Percentiles rank a stretch among this genome's conserved stretches.
These are phyloP conservation scores for Fraxinus xanthoxyloides DNA, from an alignment of 305 asterid genomes.

Conservation along the genomic window DNA sequence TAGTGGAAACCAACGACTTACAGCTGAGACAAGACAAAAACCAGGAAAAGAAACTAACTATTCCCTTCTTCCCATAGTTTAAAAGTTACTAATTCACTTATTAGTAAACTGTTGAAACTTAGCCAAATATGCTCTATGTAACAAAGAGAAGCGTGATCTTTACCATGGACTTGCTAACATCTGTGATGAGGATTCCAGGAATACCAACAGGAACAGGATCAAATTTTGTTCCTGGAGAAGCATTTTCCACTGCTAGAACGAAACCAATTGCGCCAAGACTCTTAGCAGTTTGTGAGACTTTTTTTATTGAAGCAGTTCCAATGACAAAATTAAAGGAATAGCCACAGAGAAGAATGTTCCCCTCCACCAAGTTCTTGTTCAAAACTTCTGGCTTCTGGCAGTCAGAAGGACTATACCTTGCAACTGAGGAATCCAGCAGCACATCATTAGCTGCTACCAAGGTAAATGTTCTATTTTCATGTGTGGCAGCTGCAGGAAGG, in stretches of 20 bases:
- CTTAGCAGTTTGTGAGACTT: conserved; percentile 77
- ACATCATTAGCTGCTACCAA: conserved; percentile 92
- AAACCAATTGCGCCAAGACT: conserved; percentile 93
- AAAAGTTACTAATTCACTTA: background rate
- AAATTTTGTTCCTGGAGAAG: conserved; percentile 86
- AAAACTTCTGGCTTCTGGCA: conserved; percentile 96
- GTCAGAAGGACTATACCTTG: conserved; percentile 69
- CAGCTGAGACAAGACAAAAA: background rate
- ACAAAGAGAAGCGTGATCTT: background rate
- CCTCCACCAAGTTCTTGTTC: conserved; percentile 83
- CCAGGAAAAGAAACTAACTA: conserved; percentile 2
- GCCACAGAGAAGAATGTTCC: conserved; percentile 96
- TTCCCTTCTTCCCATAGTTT: background rate
- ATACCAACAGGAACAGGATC: conserved; percentile 84
- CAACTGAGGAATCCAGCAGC: conserved; percentile 67
- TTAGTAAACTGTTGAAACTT: background rate
- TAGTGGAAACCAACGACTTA: background rate
- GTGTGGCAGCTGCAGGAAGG: conserved; percentile 74
- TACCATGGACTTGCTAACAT: conserved; percentile 72
- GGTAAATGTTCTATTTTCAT: conserved; percentile 63
- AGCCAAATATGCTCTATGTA: background rate
- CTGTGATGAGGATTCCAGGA: conserved; percentile 89
- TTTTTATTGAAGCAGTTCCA: conserved; percentile 90
- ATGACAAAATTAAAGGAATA: conserved; percentile 88
- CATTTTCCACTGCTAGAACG: conserved; percentile 95